phyloP scores from a whole-genome alignment of 73 alveolate genomes.

The Symbiodinium pilosum region DNA sequence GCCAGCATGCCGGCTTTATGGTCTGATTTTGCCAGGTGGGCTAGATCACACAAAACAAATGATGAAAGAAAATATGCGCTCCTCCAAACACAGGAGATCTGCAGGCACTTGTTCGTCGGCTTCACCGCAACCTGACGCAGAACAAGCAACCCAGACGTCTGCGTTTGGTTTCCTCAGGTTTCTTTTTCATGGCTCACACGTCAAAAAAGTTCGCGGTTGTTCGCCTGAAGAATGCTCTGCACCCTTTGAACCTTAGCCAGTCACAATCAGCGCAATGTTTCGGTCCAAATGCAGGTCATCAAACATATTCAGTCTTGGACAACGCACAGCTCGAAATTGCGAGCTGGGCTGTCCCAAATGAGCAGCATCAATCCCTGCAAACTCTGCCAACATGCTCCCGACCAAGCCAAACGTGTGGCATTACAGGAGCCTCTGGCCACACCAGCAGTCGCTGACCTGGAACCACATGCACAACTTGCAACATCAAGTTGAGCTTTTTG shows the following conservation, averaged over 20 bases:
- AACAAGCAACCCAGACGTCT: no score
- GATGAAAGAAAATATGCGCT: no score
- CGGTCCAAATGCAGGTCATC: not conserved
- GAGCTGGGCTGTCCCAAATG: constrained; percentile 14
- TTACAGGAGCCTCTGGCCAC: not conserved
- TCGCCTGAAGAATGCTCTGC: no score
- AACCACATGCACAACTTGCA: no score
- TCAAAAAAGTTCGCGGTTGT: no score
- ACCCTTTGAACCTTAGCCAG: not conserved
- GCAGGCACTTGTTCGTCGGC: constrained; percentile 1
- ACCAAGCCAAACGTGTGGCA: not conserved
- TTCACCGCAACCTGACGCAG: not conserved
- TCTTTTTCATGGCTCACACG: no score
- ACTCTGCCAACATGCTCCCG: not conserved
- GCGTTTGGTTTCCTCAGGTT: no score
- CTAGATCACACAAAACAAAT: no score
- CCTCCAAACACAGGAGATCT: not conserved
- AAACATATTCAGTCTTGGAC: not conserved
- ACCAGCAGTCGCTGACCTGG: not conserved
- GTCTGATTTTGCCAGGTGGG: no score
- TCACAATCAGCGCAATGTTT: not conserved
- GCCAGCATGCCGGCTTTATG: not conserved
- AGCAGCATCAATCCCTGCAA: constrained; percentile 10
- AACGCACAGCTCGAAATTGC: not conserved
- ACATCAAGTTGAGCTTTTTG: no score